phyloP scores from a whole-genome alignment of 2,329 filamentous ascomycete species.

The Hymenoscyphus infarciens region DNA sequence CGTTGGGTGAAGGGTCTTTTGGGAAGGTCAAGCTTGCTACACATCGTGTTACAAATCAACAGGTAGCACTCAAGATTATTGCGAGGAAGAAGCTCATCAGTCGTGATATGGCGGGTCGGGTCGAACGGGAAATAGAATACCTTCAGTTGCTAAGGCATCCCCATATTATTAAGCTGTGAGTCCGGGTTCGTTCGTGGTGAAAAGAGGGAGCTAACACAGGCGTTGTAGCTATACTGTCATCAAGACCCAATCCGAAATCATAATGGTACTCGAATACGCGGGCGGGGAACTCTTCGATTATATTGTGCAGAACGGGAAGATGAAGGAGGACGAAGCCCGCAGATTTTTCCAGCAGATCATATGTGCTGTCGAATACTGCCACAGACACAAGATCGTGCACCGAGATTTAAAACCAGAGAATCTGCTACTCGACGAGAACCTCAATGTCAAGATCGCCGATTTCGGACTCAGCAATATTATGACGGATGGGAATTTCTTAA shows the following conservation, averaged over 20 bases:
- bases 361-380: constrained; percentile 97
- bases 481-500: constrained; percentile 98
- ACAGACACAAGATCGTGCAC: constrained; percentile 98
- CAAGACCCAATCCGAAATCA: constrained; percentile 89
- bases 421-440: constrained; percentile 85
- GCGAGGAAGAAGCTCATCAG: constrained; percentile 93
- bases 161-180: constrained; percentile 96
- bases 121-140: constrained; percentile 98
- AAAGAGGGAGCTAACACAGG: constrained; percentile 26
- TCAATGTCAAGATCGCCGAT: constrained; percentile 99
- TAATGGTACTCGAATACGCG: constrained; percentile 98
- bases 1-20: constrained; percentile 93
- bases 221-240: constrained; percentile 82
- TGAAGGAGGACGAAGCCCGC: constrained; percentile 87
- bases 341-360: constrained; percentile 99
- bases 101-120: constrained; percentile 94
- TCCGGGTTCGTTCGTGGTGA: constrained; percentile 22
- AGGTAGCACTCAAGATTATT: constrained; percentile 98
- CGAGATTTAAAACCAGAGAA: constrained; percentile 98
- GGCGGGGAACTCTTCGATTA: constrained; percentile 97
- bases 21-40: constrained; percentile 97
- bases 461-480: constrained; percentile 99
- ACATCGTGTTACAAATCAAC: constrained; percentile 86
- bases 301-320: constrained; percentile 88
- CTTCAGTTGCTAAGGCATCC: constrained; percentile 92